phyloP scores from a whole-genome alignment of 2,329 filamentous ascomycete species.

The Fusarium poae region DNA sequence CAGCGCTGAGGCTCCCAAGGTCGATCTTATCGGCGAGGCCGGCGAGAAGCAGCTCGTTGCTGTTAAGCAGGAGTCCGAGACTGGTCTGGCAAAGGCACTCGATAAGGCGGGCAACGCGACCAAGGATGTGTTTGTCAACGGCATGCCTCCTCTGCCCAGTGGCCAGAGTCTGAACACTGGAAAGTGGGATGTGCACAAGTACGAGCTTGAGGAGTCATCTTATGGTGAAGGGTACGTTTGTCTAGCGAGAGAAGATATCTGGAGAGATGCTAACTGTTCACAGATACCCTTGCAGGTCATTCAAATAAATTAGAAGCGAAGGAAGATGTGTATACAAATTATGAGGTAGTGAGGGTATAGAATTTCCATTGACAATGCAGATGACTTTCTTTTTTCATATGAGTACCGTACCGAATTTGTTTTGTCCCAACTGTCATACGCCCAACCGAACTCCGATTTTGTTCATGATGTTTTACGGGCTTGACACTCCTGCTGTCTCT shows the following conservation, averaged over 20 bases:
- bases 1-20: constrained; percentile 82
- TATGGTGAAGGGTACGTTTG: constrained; percentile 77
- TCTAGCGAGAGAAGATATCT: neutral
- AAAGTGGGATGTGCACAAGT: constrained; percentile 75
- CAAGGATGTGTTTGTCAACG: constrained; percentile 77
- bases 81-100: constrained; percentile 79
- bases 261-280: constrained; percentile 38
- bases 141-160: constrained; percentile 87
- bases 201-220: constrained; percentile 74
- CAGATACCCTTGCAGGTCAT: constrained; percentile 75
- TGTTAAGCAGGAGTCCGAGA: constrained; percentile 79
- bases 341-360: constrained; percentile 48
- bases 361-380: constrained; percentile 51
- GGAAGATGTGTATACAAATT: constrained; percentile 51
- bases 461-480: constrained; percentile 2
- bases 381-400: constrained; percentile 42
- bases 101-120: constrained; percentile 69
- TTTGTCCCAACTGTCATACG: neutral
- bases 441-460: constrained; percentile 17
- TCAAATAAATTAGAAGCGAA: constrained; percentile 59
- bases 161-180: constrained; percentile 70
- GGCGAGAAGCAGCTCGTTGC: constrained; percentile 76
- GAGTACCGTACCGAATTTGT: neutral
- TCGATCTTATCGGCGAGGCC: constrained; percentile 78
- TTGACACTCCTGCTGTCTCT: constrained; percentile 33